Base-by-base conservation (phyloP, 2,329 filamentous ascomycete genomes). In the Trichoderma citrinoviride region DNA sequence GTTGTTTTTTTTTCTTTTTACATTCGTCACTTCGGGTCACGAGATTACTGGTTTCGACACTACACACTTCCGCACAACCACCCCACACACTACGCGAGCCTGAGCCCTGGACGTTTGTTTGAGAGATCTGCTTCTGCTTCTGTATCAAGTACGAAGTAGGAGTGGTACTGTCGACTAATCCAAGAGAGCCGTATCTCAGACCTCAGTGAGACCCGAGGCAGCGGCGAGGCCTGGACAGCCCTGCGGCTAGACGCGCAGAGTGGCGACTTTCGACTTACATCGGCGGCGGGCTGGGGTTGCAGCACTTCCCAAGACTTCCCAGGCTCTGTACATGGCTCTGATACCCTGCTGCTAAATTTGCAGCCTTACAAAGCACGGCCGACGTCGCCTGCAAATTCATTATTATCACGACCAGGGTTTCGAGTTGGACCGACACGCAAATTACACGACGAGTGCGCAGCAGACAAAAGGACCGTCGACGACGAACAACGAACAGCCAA, bases 211-310 rank as follows among this genome's bases (percentile, higher is more conserved):
- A 62, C 49, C 44, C 56, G 15, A 62, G 33, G 40, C 27, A 54
- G 58, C 49, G 49, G 52, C 58, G 49, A 62, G 46, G 44, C 58
- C 40, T 25, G 40, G 46, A 29, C 58, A 40, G 21, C 44, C 56
- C 43, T 41, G 44, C 57, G 29, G 33, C 58, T 44, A 49, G 58
- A 61, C 58, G 23, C 40, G 19, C 58, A 44, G 47, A 43, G 49
- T 62, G 58, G 58, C 58, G 58, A 61, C 37, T 37, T 14, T 33
- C 47, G 47, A 62, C 58, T 62, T 53, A 54, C 49, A 62, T 62
- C 49, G 58, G 43, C 58, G 44, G 19, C 29, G 43, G 44, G 43
- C 25, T 49, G 52, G 12, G 25, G 29, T 58, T 58, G 8, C 5
- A 37, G 49, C 17, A 29, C 49, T 17, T 58, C 25, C 37, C 5